Evolutionary conservation across 768 basidiomycete genomes (phyloP).

Genomic region (Thelephora aurantiotincta): DNA sequence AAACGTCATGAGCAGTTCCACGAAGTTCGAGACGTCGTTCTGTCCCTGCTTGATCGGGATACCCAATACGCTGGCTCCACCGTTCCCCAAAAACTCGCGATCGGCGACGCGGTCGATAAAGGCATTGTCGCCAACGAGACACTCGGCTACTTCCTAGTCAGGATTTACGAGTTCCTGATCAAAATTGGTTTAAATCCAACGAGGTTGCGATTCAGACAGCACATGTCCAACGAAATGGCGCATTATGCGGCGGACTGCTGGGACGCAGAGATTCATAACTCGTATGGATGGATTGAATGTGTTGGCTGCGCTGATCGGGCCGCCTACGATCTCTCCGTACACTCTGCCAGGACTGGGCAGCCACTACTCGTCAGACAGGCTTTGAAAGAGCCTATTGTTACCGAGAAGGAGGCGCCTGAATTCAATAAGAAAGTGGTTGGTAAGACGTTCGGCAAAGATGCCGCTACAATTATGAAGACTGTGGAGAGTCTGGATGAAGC

Average conservation of each 20-base stretch:
- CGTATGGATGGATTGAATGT: conserved; percentile 93
- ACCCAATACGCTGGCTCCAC: conserved; percentile 70
- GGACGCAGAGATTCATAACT: conserved; percentile 96
- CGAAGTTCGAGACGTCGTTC: conserved; percentile 61
- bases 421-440: conserved; percentile 85
- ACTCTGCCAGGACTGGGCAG: conserved; percentile 71
- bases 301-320: conserved; percentile 98
- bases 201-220: conserved; percentile 88
- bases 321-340: conserved; percentile 91
- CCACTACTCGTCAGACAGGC: conserved; percentile 78
- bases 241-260: conserved; percentile 99
- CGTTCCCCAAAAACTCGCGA: conserved; percentile 45
- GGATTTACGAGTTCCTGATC: conserved; percentile 79
- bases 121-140: conserved; percentile 94
- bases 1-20: conserved; percentile 78
- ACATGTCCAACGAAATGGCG: conserved; percentile 99
- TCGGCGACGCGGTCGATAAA: conserved; percentile 81
- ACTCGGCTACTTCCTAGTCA: conserved; percentile 91
- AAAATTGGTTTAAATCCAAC: conserved; percentile 81
- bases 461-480: conserved; percentile 45
- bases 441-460: conserved; percentile 78
- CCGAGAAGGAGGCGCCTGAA: conserved; percentile 64
- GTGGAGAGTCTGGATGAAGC: conserved; percentile 57
- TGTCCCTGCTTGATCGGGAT: conserved; percentile 69
- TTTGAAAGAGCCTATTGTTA: conserved; percentile 72